Conservation (phyloP, 192 early-diverging fungal species). For the Pilobolus umbonatus region DNA sequence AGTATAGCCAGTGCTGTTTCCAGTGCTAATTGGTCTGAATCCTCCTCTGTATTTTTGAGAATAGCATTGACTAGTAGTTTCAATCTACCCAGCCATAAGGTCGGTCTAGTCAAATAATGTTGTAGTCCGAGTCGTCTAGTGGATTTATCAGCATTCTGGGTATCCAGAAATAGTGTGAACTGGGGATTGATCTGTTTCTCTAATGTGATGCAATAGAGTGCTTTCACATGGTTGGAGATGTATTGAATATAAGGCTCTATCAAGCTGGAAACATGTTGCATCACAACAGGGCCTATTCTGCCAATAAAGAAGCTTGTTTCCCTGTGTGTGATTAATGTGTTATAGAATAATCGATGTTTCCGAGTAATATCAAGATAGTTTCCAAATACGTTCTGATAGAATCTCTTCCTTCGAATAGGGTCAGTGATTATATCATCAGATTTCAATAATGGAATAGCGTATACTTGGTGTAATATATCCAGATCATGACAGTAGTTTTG, state of each 20-base stretch:
- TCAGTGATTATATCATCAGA: background rate
- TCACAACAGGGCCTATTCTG: background rate
- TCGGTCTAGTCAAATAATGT: slow-evolving; percentile 16
- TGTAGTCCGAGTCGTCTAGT: slow-evolving; percentile 13
- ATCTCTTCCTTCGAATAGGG: background rate
- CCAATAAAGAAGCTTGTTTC: background rate
- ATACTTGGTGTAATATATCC: slow-evolving; percentile 6
- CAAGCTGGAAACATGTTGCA: background rate
- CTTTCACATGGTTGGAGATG: slow-evolving; percentile 5
- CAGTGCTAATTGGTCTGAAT: background rate
- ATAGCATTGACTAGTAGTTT: slow-evolving; percentile 16
- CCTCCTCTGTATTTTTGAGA: slow-evolving; percentile 10
- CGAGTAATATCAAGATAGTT: slow-evolving; percentile 14
- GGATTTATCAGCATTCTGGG: background rate
- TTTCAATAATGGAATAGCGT: slow-evolving; percentile 10
- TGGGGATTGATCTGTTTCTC: slow-evolving; percentile 1
- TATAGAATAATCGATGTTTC: slow-evolving; percentile 11
- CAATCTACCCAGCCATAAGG: slow-evolving; percentile 18
- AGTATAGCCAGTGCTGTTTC: background rate
- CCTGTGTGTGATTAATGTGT: background rate
- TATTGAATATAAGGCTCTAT: slow-evolving; percentile 18
- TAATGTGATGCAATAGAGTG: slow-evolving; percentile 3
- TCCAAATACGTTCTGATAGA: slow-evolving; percentile 12
- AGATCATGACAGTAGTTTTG: slow-evolving; percentile 16
- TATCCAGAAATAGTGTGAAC: slow-evolving; percentile 5